Evolutionary conservation across 148 eudicot species (phyloP), one percentile per base, ranked within the genome.

Genomic region (Camellia sinensis): DNA sequence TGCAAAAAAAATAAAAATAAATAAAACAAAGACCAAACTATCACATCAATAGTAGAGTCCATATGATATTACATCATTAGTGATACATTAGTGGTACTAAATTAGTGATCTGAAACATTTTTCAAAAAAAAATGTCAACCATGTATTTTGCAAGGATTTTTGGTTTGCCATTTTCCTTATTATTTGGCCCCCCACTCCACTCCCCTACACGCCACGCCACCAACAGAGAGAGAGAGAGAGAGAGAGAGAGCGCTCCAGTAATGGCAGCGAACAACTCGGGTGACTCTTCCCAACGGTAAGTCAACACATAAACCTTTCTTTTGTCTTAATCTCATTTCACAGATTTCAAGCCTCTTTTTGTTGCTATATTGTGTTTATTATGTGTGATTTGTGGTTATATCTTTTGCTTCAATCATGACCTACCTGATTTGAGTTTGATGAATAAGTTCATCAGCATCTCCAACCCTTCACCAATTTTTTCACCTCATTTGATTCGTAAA

Each of bases 271-370:
- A 15, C 15, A 68, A 71, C 69, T 60, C 76, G 54, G 7, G 12
- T 44, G 79, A 43, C 37, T 50, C 79, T 75, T 44, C 75, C 22
- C 76, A 81, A 76, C 64, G 84, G 84, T 81, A 81, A 14, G 41
- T 57, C n/a, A 13, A 44, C 17, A 4, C 40, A 7, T 13, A 13
- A 59, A 67, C 19, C 44, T 53, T 73, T 10, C 0, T 10, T 4
- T 14, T 19, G 46, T 29, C n/a, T 44, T 52, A 19, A 13, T 64
- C 4, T 0, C 41, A 59, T 57, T 64, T 2, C 41, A 21, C 68
- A 21, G 19, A n/a, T 60, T 14, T 12, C 13, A 60, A 18, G 3
- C 21, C 19, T 21, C 21, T 19, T 46, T 19, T 46, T 1, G 73
- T 17, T 71, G n/a, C 74, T 8, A 37, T 46, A 18, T 6, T 69